Evolutionary conservation across 2,329 filamentous ascomycete genomes (phyloP).

Genomic region (Monilinia polystroma): DNA sequence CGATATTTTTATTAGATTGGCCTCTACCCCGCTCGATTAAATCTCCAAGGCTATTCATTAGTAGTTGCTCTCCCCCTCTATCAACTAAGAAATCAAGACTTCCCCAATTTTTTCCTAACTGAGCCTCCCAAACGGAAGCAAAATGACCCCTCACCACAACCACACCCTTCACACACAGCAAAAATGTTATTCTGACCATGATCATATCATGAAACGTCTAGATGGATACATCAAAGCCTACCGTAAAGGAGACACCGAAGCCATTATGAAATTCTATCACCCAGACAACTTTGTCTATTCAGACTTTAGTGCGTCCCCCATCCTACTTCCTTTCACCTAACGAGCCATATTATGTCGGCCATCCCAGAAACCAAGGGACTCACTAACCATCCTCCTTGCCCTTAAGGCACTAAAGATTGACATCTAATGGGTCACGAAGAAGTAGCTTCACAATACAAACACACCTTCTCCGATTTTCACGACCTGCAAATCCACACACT

Average conservation of each 20-base stretch:
- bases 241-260: slow-evolving; percentile 5
- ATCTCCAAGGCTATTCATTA: too few species aligned
- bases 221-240: slow-evolving; percentile 14
- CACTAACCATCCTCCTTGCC: background rate
- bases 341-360: background rate
- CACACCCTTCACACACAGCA: slow-evolving; percentile 1
- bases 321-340: background rate
- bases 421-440: background rate
- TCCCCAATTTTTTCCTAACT: background rate
- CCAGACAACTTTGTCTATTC: slow-evolving; percentile 17
- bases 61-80: background rate
- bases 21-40: background rate
- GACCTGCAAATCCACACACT: slow-evolving; percentile 1
- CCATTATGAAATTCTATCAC: slow-evolving; percentile 18
- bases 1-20: background rate
- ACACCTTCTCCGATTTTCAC: slow-evolving; percentile 3
- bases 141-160: background rate
- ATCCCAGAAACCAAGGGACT: too few species aligned
- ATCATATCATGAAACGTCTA: slow-evolving; percentile 15
- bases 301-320: slow-evolving; percentile 1
- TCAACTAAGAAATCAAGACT: background rate
- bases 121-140: background rate
- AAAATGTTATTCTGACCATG: background rate
- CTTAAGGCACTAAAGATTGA: background rate
- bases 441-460: background rate